Conservation (phyloP, 768 basidiomycete species). For the Boletus sp. region DNA sequence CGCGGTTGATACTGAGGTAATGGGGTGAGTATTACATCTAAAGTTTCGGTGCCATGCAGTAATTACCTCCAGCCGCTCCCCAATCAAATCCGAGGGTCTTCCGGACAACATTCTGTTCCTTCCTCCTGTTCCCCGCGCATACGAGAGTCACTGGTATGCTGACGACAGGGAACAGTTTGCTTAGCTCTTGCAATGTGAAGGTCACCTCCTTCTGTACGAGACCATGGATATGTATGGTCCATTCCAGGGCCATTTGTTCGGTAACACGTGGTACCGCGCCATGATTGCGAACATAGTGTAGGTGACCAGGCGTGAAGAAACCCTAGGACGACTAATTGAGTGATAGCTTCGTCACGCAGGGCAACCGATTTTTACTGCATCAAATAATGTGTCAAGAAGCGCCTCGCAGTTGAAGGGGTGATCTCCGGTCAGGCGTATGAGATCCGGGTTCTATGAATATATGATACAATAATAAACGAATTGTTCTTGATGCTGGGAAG, state of each 20-base stretch:
- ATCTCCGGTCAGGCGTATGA: slow-evolving; percentile 54
- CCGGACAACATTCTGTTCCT: slow-evolving; percentile 62
- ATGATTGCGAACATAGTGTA: slow-evolving; percentile 64
- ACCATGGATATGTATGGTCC: slow-evolving; percentile 44
- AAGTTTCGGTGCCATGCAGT: not conserved
- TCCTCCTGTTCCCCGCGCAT: slow-evolving; percentile 64
- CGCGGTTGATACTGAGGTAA: slow-evolving; percentile 43
- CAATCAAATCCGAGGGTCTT: slow-evolving; percentile 57
- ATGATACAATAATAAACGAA: not conserved
- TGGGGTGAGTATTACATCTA: not conserved
- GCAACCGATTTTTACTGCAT: slow-evolving; percentile 26
- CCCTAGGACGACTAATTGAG: slow-evolving; percentile 30
- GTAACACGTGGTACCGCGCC: slow-evolving; percentile 54
- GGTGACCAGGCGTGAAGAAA: slow-evolving; percentile 53
- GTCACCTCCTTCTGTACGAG: slow-evolving; percentile 36
- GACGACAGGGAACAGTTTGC: slow-evolving; percentile 45
- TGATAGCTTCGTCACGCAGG: too few species aligned
- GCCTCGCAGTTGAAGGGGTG: slow-evolving; percentile 65
- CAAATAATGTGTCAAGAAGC: slow-evolving; percentile 42
- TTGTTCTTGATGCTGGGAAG: too few species aligned
- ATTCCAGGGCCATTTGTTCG: slow-evolving; percentile 35
- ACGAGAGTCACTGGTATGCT: slow-evolving; percentile 61
- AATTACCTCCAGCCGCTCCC: slow-evolving; percentile 45
- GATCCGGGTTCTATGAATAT: slow-evolving; percentile 28
- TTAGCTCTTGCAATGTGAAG: slow-evolving; percentile 46